Conservation (phyloP, 805 yeast genomes). For the Starmera quercuum region DNA sequence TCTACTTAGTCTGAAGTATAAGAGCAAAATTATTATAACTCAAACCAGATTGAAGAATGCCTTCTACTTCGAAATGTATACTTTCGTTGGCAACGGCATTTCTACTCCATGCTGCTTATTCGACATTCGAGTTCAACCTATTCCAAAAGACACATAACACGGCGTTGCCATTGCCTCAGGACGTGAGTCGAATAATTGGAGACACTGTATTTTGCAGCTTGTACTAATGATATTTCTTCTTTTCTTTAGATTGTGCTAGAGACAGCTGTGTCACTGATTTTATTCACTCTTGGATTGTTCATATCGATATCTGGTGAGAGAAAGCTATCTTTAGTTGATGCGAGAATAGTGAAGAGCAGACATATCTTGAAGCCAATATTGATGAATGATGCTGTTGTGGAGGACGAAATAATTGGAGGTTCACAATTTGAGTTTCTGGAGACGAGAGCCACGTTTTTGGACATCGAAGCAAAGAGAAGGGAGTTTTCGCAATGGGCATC, state of each 20-base stretch:
- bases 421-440: conserved; percentile 40
- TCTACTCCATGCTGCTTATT: conserved; percentile 43
- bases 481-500: conserved; percentile 26
- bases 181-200: too few relatives aligned
- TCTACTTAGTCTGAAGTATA: too few relatives aligned
- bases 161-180: conserved; percentile 29
- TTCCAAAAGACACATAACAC: conserved; percentile 18
- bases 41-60: too few relatives aligned
- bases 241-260: conserved; percentile 36
- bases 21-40: too few relatives aligned
- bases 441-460: conserved; percentile 44
- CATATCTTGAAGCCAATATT: conserved; percentile 37
- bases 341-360: conserved; percentile 22
- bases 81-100: conserved; percentile 5
- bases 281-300: conserved; percentile 34
- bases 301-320: conserved; percentile 20
- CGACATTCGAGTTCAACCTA: conserved; percentile 44
- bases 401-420: conserved; percentile 40
- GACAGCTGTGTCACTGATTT: conserved; percentile 36
- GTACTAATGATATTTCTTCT: too few relatives aligned
- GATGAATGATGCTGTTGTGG: conserved; percentile 40
- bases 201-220: too few relatives aligned
- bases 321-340: conserved; percentile 18
- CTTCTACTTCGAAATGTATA: too few relatives aligned
- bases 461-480: conserved; percentile 36